phyloP scores from a whole-genome alignment of 352 stramenopile genomes.

The Globisporangium barbulae region DNA sequence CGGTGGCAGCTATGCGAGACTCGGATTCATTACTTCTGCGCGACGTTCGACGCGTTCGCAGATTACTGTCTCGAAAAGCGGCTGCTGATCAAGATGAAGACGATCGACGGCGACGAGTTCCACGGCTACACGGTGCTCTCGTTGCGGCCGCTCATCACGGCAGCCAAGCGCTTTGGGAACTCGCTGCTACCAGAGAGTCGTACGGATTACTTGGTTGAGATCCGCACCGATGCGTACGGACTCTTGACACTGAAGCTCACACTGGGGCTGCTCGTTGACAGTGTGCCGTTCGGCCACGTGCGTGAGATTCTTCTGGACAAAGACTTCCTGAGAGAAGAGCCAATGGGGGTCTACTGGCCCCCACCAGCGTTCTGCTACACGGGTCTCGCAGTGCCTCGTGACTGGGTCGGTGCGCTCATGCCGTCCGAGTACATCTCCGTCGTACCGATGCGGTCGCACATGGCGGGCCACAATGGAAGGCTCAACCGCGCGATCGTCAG shows the following conservation, averaged over 20 bases:
- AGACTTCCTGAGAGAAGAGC: slow-evolving; percentile 55
- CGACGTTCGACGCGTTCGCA: slow-evolving; percentile 62
- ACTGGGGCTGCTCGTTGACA: slow-evolving; percentile 59
- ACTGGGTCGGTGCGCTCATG: slow-evolving; percentile 67
- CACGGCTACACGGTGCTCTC: slow-evolving; percentile 57
- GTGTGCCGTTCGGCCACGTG: slow-evolving; percentile 47
- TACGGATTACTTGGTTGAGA: slow-evolving; percentile 61
- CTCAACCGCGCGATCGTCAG: not conserved
- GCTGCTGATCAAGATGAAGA: slow-evolving; percentile 71
- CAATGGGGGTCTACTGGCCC: slow-evolving; percentile 57
- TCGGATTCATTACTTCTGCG: slow-evolving; percentile 61
- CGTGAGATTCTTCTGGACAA: slow-evolving; percentile 46
- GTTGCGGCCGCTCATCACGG: slow-evolving; percentile 45
- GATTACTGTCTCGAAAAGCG: slow-evolving; percentile 66
- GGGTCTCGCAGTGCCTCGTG: slow-evolving; percentile 43
- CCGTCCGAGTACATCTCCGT: slow-evolving; percentile 69
- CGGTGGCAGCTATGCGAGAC: slow-evolving; percentile 82
- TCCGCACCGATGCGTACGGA: slow-evolving; percentile 52
- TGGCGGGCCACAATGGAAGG: not conserved
- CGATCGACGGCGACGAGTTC: slow-evolving; percentile 25
- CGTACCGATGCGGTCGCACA: slow-evolving; percentile 35
- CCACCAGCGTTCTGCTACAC: slow-evolving; percentile 38
- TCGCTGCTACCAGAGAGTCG: slow-evolving; percentile 47
- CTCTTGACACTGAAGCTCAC: slow-evolving; percentile 77
- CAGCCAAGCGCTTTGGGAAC: slow-evolving; percentile 57